Evolutionary conservation across 176 grass and related monocot species (phyloP).

Genomic region (Thinopyrum elongatum): DNA sequence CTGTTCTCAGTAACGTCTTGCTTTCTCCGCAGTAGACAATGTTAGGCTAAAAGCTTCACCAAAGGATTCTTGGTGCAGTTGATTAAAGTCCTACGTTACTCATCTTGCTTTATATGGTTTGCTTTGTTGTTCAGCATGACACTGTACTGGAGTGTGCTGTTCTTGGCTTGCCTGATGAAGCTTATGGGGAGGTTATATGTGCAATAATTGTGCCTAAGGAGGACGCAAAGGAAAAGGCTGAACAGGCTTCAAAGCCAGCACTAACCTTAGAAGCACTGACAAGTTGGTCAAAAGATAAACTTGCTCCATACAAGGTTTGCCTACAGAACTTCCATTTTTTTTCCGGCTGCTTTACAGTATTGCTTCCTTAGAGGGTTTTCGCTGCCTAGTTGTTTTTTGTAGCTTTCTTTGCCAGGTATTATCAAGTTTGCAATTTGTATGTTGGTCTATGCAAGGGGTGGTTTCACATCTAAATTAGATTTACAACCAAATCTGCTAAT

Average conservation of each 20-base stretch:
- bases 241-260: conserved; percentile 49
- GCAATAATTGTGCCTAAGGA: conserved; percentile 77
- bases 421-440: background rate
- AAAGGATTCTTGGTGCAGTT: background rate
- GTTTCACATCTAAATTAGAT: background rate
- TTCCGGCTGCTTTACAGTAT: background rate
- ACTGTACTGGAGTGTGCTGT: conserved; percentile 71
- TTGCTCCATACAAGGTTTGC: conserved; percentile 97
- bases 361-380: background rate
- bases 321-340: conserved; percentile 6
- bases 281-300: conserved; percentile 82
- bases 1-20: background rate
- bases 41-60: conserved; percentile 10
- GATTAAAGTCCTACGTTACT: background rate
- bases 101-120: conserved; percentile 13
- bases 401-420: background rate
- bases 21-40: background rate
- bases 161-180: conserved; percentile 74
- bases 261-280: conserved; percentile 71
- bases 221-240: conserved; percentile 48
- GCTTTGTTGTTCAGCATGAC: conserved; percentile 53
- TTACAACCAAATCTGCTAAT: background rate
- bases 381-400: background rate
- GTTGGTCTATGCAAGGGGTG: background rate
- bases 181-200: conserved; percentile 85